Evolutionary conservation across 306 rosid species (phyloP).

Genomic region (Senna siamea): DNA sequence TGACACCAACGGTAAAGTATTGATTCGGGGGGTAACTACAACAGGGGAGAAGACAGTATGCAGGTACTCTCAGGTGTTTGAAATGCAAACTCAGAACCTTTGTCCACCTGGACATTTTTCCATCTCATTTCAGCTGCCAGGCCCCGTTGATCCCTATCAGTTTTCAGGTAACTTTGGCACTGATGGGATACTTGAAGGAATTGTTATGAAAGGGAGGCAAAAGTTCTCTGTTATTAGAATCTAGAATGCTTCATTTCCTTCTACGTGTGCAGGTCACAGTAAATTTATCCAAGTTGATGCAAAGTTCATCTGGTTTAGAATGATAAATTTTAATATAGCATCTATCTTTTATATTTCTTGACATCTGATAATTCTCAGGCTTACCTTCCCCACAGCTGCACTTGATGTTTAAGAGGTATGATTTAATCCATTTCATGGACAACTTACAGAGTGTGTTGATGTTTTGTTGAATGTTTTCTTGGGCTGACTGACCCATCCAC

Average conservation of each 20-base stretch:
- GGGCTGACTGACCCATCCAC: neutral
- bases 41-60: constrained; percentile 74
- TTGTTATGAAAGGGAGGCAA: constrained; percentile 58
- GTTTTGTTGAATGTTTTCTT: constrained; percentile 26
- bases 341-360: constrained; percentile 26
- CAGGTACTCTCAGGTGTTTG: constrained; percentile 71
- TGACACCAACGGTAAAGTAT: constrained; percentile 62
- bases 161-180: constrained; percentile 71
- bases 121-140: constrained; percentile 73
- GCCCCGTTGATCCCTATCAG: constrained; percentile 72
- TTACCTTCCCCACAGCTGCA: neutral
- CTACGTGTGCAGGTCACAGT: neutral
- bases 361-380: neutral
- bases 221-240: neutral
- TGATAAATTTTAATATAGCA: constrained; percentile 11
- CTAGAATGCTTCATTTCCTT: constrained; percentile 6
- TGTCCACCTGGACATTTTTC: constrained; percentile 83
- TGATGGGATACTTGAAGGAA: constrained; percentile 82
- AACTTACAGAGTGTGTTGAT: constrained; percentile 9
- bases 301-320: constrained; percentile 24
- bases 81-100: constrained; percentile 77
- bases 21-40: constrained; percentile 61
- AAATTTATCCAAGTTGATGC: constrained; percentile 12
- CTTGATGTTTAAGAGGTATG: constrained; percentile 9
- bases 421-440: constrained; percentile 5